Percentiles rank a stretch among this genome's conserved stretches.
phyloP scores from a whole-genome alignment of 306 rosid genomes.

The Prunus mongolica region DNA sequence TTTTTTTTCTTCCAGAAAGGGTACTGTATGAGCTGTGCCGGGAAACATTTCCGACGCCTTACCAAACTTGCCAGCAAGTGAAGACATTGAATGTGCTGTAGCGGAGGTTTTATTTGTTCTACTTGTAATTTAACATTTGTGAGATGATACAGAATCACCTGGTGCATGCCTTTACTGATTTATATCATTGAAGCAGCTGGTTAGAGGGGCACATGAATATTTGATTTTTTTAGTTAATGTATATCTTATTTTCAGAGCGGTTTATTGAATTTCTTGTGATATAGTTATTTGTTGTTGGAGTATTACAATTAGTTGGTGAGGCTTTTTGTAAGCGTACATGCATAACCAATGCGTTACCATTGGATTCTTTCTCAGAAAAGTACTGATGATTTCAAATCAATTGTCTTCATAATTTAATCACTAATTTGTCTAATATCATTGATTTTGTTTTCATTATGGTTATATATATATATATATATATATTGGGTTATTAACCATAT shows the following conservation, averaged over 20 bases:
- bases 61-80: conserved; percentile 17
- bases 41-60: conserved; percentile 28
- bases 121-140: conserved; percentile 35
- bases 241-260: background rate
- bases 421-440: background rate
- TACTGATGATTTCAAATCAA: too few relatives aligned
- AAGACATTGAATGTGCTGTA: conserved; percentile 28
- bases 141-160: conserved; percentile 17
- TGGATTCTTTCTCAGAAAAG: too few relatives aligned
- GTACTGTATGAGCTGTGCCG: conserved; percentile 14
- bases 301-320: too few relatives aligned
- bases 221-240: background rate
- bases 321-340: too few relatives aligned
- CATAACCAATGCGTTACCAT: too few relatives aligned
- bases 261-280: too few relatives aligned
- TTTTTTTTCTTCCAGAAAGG: conserved; percentile 17
- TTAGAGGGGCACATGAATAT: background rate
- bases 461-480: too few relatives aligned
- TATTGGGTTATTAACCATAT: too few relatives aligned
- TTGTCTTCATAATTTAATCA: too few relatives aligned
- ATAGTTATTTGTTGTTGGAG: too few relatives aligned
- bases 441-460: too few relatives aligned
- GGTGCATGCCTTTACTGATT: background rate
- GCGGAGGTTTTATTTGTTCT: conserved; percentile 44
- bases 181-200: conserved; percentile 8